These are phyloP conservation scores for Beauveria brongniartii DNA, from an alignment of 2,329 filamentous ascomycete species.

Conservation along the genomic window DNA sequence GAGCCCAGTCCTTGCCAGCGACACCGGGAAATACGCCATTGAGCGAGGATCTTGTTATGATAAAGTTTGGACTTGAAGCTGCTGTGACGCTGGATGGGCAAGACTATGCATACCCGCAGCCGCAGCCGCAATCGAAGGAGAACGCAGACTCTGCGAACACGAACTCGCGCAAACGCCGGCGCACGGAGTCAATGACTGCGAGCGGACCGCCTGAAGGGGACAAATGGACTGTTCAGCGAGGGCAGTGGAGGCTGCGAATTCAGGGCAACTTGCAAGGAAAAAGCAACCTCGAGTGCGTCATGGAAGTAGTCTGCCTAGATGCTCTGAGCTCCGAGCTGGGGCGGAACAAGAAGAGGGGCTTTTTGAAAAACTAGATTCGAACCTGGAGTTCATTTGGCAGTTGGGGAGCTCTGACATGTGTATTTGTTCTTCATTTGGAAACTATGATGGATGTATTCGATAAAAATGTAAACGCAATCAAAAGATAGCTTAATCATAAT, in stretches of 20 bases:
- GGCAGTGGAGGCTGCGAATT: conserved; percentile 65
- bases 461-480: not conserved
- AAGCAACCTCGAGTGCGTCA: conserved; percentile 57
- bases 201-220: conserved; percentile 20
- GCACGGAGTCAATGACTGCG: conserved; percentile 24
- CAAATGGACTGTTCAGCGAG: conserved; percentile 55
- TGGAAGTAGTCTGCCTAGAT: conserved; percentile 71
- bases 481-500: not conserved
- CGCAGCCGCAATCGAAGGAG: conserved; percentile 21
- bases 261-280: conserved; percentile 43
- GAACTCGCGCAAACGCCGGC: conserved; percentile 37
- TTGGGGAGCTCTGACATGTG: not conserved
- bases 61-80: conserved; percentile 52
- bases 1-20: conserved; percentile 50
- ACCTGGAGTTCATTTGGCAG: not conserved
- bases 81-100: conserved; percentile 52
- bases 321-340: conserved; percentile 57
- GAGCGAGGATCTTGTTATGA: conserved; percentile 61
- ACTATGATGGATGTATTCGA: not conserved
- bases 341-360: conserved; percentile 57
- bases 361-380: conserved; percentile 37
- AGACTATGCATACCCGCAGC: conserved; percentile 29
- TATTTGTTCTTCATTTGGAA: not conserved
- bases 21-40: conserved; percentile 63
- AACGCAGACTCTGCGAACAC: conserved; percentile 15